These are phyloP conservation scores for Cryptomeria japonica DNA, from an alignment of 75 land plant species.

Conservation along the genomic window DNA sequence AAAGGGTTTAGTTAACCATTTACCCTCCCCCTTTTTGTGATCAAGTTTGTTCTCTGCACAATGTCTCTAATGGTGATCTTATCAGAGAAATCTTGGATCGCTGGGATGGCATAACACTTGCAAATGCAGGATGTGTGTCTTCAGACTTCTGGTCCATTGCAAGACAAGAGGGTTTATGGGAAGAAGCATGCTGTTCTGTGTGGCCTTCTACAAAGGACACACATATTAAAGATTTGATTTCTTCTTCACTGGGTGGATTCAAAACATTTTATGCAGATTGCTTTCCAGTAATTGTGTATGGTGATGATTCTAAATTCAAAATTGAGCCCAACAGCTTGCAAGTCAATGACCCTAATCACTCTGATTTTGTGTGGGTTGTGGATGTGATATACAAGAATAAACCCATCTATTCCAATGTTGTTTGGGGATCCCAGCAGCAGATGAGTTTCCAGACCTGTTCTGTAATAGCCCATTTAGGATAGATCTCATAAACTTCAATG, in stretches of 20 bases:
- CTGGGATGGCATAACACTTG: constrained; percentile 71
- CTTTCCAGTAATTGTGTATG: constrained; percentile 21
- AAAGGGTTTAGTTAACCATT: too few relatives aligned
- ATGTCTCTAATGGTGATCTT: constrained; percentile 52
- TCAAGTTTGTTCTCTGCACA: background rate
- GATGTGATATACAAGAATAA: constrained; percentile 35
- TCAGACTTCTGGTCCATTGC: constrained; percentile 44
- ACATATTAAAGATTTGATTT: constrained; percentile 50
- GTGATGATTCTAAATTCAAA: background rate
- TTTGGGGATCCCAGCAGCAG: constrained; percentile 36
- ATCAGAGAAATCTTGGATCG: constrained; percentile 68
- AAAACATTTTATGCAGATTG: constrained; percentile 36
- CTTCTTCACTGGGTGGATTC: constrained; percentile 64
- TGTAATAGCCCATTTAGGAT: constrained; percentile 34
- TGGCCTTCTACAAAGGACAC: constrained; percentile 77
- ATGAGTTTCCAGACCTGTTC: constrained; percentile 28
- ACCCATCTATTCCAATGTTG: constrained; percentile 17
- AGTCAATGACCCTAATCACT: background rate
- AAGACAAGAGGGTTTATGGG: constrained; percentile 67
- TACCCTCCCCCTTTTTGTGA: too few relatives aligned
- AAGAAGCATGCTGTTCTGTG: constrained; percentile 49
- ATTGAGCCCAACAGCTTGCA: background rate
- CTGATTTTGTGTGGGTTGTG: constrained; percentile 30
- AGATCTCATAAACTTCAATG: constrained; percentile 11
- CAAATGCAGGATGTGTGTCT: constrained; percentile 71